phyloP scores from a whole-genome alignment of 2,329 filamentous ascomycete genomes.

The Diaporthe vexans region DNA sequence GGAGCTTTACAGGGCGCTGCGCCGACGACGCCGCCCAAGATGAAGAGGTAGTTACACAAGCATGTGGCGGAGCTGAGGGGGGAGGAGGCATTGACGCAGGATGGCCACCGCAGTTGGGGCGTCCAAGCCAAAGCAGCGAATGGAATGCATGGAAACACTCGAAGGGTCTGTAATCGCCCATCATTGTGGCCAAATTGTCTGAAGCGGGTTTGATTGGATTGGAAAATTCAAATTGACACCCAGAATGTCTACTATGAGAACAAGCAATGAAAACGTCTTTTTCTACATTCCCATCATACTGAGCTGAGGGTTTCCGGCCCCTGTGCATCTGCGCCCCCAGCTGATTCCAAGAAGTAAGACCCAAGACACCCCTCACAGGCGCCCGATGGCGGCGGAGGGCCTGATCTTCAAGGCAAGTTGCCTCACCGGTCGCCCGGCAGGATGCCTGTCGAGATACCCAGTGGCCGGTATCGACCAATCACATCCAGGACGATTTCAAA shows the following conservation, averaged over 20 bases:
- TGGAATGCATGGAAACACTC: background rate
- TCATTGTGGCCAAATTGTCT: background rate
- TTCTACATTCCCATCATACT: background rate
- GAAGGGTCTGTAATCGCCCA: no score
- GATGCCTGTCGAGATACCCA: background rate
- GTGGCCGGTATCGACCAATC: background rate
- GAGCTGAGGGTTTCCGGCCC: background rate
- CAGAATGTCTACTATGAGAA: background rate
- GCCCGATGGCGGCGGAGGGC: background rate
- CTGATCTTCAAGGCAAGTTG: background rate
- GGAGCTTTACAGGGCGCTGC: background rate
- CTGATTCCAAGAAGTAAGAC: background rate
- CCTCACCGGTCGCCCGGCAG: background rate
- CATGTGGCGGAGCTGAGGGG: background rate
- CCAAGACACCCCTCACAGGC: background rate
- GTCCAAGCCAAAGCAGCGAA: background rate
- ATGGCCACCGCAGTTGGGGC: background rate
- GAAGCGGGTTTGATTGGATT: background rate
- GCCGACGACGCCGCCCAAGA: background rate
- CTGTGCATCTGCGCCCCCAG: no score
- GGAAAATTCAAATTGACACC: no score
- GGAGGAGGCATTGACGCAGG: background rate
- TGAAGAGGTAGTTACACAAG: background rate
- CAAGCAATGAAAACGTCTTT: background rate
- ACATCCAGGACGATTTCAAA: background rate